Base-by-base conservation (phyloP, 192 early-diverging fungal species). In the Backusella luteola region DNA sequence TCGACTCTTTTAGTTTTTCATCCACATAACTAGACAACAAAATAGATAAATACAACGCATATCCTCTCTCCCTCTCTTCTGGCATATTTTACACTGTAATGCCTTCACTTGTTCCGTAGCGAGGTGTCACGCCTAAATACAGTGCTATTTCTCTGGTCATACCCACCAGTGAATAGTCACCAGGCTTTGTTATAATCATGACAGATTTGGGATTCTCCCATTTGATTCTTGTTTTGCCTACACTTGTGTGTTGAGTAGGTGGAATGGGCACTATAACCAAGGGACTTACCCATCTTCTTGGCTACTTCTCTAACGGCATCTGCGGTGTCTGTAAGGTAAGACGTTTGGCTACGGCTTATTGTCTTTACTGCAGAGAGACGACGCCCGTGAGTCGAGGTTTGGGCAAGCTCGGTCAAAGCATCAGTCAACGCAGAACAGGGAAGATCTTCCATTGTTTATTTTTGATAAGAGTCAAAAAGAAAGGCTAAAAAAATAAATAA, bases 101-200 rank as follows among this genome's bases (percentile, higher is more conserved):
- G 32, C 86, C 87, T 66, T 81, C 80, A 4, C 42, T 49, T 63
- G 76, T 67, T 3, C 85, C 85, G 69, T 80, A 82, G 32, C 85
- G 68, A 19, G 83, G 85, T 6, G 83, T 84, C 6, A 78, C 46
- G 6, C 91, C 89, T 63, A 94, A 87, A 89, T 90, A 92, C 7
- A 88, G 46, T 1, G 91, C 89, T 67, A 94, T 81, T 39, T 93
- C 87, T 1, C 91, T 87, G 32, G 93, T 94, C 77, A 91, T 84
- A 26, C 84, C 81, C 15, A 94, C 83, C 6, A 94, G 83, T 8
- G 85, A 85, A 14, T 81, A 74, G 80, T 94, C 92, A 32, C 88
- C 86, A 26, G 91, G 92, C 78, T 95, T 95, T 1, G 92, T 92
- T 36, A 95, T 90, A 63, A 95, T 89, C 90, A 95, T 91, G 7